phyloP scores from a whole-genome alignment of 768 basidiomycete genomes.

The Phaeotremella fagi region DNA sequence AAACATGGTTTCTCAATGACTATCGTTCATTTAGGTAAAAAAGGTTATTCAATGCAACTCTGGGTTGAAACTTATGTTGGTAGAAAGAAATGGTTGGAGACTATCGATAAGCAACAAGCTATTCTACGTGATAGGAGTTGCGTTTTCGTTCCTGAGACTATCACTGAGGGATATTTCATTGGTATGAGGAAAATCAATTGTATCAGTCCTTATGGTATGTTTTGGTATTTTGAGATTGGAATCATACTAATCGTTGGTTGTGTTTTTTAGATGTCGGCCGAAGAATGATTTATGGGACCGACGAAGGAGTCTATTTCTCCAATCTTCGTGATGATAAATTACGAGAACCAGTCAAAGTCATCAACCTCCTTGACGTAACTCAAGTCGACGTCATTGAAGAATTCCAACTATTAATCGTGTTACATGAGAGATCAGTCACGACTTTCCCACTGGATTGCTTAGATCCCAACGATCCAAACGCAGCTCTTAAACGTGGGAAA shows the following conservation, averaged over 20 bases:
- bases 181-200: slow-evolving; percentile 86
- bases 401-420: slow-evolving; percentile 89
- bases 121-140: slow-evolving; percentile 72
- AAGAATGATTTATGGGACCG: slow-evolving; percentile 90
- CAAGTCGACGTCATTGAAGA: slow-evolving; percentile 97
- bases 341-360: slow-evolving; percentile 77
- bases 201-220: slow-evolving; percentile 80
- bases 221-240: background rate
- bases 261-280: slow-evolving; percentile 64
- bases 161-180: slow-evolving; percentile 84
- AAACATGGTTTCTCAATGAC: slow-evolving; percentile 90
- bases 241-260: background rate
- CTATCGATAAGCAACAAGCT: slow-evolving; percentile 84
- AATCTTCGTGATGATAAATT: slow-evolving; percentile 70
- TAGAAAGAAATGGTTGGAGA: slow-evolving; percentile 91
- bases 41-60: slow-evolving; percentile 83
- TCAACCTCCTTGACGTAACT: slow-evolving; percentile 79
- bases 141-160: slow-evolving; percentile 75
- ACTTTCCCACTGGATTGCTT: slow-evolving; percentile 93
- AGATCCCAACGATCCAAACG: slow-evolving; percentile 81
- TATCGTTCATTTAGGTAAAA: slow-evolving; percentile 87
- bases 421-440: slow-evolving; percentile 97
- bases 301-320: slow-evolving; percentile 92
- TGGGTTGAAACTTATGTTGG: slow-evolving; percentile 81
- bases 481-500: slow-evolving; percentile 88